Base-by-base conservation (phyloP, 2,329 filamentous ascomycete genomes). In the Cladosporium velox region DNA sequence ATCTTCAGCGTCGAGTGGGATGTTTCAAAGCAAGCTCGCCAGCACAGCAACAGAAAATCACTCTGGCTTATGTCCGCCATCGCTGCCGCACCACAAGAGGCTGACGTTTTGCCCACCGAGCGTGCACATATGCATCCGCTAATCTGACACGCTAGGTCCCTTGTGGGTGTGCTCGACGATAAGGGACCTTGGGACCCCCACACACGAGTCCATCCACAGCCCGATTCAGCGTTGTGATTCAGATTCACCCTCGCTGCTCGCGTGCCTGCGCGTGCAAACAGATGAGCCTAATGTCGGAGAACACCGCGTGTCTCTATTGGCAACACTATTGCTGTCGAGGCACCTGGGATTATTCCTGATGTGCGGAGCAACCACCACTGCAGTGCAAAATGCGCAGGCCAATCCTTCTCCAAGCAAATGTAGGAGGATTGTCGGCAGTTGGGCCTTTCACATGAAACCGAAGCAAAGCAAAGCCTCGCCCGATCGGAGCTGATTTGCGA, bases 361-460 rank as follows among this genome's bases (percentile, higher is more conserved):
- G 41, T n/a, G 41, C 41, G n/a, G 41, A 47, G 41, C 8, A 10
- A 1, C 14, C 41, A 24, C 41, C n/a, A 21, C 38, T 44, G 38
- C 38, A n/a, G 18, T 44, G 38, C 38, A n/a, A 6, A 8, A 7
- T 41, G 38, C 35, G 38, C 41, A 47, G 41, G 8, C n/a, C n/a
- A 21, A 47, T 4, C 41, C 41, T 47, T 18, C 5, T n/a, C 38
- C 15, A 41, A 41, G 38, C 38, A n/a, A 18, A 15, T 21, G 41
- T 18, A 47, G 41, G 41, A 47, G 41, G 41, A 47, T 47, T 47
- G 55, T 58, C 55, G 55, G 55, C 55, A 58, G 34, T 58, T 58
- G 55, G 38, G 34, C 18, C 60, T 63, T 35, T 26, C 61, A 64
- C 55, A 52, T 64, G 61, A 64, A 57, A 47, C 15, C 55, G 55